Conservation (phyloP, 2,329 filamentous ascomycete genomes). For the Cordyceps javanica region DNA sequence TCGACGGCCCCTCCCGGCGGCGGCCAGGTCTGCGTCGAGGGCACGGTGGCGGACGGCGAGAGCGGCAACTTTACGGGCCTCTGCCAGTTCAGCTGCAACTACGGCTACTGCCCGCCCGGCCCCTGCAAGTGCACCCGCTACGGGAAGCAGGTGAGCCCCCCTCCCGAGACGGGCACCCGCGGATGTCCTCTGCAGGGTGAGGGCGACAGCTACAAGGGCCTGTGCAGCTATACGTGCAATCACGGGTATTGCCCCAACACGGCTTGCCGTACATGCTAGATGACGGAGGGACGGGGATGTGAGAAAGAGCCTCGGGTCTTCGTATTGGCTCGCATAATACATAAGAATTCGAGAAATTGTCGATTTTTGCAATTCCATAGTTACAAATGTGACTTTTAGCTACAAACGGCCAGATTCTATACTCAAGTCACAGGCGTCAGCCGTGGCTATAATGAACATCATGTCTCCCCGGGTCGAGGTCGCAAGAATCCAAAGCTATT, state of each 20-base stretch:
- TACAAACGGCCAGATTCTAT: no score
- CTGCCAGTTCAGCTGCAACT: slow-evolving; percentile 27
- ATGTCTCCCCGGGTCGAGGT: background rate
- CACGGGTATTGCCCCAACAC: slow-evolving; percentile 39
- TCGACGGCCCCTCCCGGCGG: slow-evolving; percentile 10
- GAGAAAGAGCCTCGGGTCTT: background rate
- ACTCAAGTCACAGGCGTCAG: background rate
- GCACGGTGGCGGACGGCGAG: slow-evolving; percentile 24
- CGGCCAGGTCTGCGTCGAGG: slow-evolving; percentile 21
- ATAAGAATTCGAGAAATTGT: background rate
- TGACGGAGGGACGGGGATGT: background rate
- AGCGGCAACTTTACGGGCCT: slow-evolving; percentile 29
- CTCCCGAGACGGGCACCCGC: slow-evolving; percentile 20
- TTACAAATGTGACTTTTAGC: no score
- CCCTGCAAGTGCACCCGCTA: slow-evolving; percentile 28
- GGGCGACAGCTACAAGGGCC: slow-evolving; percentile 32
- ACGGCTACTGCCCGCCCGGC: slow-evolving; percentile 28
- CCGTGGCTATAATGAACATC: background rate
- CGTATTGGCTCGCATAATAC: background rate
- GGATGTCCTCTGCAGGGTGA: slow-evolving; percentile 29
- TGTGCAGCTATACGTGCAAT: slow-evolving; percentile 41
- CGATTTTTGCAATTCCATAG: no score
- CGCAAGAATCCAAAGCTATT: background rate
- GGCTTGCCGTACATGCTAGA: slow-evolving; percentile 23
- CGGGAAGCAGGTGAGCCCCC: slow-evolving; percentile 23